Base-by-base conservation (phyloP, 345 rosid genomes). In the Salix caprea region DNA sequence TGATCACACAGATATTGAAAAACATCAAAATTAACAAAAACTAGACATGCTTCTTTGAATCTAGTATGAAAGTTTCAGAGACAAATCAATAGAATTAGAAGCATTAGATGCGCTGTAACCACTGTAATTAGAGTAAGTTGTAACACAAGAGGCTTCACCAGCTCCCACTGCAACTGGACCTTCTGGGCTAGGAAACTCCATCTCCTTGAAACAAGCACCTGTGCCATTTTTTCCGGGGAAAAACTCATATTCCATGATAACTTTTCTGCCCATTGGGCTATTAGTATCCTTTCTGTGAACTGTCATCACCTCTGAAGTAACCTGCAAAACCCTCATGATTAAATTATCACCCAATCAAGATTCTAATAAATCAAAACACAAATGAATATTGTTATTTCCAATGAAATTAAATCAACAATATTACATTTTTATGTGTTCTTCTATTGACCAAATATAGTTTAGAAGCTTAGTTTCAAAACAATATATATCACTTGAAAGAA, bases 41-140 rank as follows among this genome's bases (percentile, higher is more conserved):
- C 21, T n/a, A 80, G 75, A 80, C 8, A 56, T 73, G 73, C 65
- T 62, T 74, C 40, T 28, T 52, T 65, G 78, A 36, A 23, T 52
- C 85, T 84, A 84, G 24, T 30, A 79, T 19, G 84, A 91, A 86
- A 92, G 98, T 90, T 88, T 94, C 80, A 94, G 92, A 64, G 98
- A 91, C 91, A 94, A 79, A 87, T 94, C 98, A 84, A 94, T 79
- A 76, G 83, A 83, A 78, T 87, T 83, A 78, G 93, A 66, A 80
- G 85, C 69, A 52, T 50, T 34, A 16, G 54, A 65, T 71, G 71
- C 75, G 16, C 60, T 36, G 77, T 58, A 48, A 74, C 68, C 77
- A 70, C 61, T 72, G 39, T 76, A 71, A 82, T 78, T 68, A 69
- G 10, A 62, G 74, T 58, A 58, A 10, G 77, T 26, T 69, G 79